Evolutionary conservation across 176 grass and related monocot genomes (phyloP), one percentile per base, ranked within the genome.

Genomic region (Oryza meridionalis): DNA sequence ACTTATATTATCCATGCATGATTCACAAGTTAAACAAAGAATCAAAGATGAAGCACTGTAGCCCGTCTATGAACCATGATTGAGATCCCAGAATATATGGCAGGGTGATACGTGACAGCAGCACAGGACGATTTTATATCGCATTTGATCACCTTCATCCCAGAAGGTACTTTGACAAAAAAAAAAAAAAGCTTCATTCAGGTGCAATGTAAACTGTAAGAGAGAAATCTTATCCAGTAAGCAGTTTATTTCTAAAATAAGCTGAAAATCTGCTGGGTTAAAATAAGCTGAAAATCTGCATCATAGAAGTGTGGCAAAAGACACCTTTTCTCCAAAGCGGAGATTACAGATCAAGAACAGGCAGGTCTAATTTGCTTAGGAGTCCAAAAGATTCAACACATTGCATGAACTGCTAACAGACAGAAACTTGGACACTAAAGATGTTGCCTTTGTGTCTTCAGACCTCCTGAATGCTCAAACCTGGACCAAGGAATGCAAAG

Each of bases 401-500:
- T 42, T 2, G 33, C 67, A 87, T 70, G 72, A 24, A 77, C 72
- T n/a, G 29, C 45, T 73, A 77, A 53, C 67, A 49, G 35, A 37
- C 35, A 37, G 35, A 37, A 37, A 37, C 35, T 37, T 37, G 68
- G 7, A 42, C 49, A 31, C 8, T 83, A 67, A 25, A 70, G 11
- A 81, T 46, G 3, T 51, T 40, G 46, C n/a, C 22, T 65, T 9
- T 65, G 16, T 63, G 49, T 72, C 72, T 76, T 81, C 40, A 85
- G 58, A 89, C 65, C 79, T 94, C 92, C 68, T 92, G 90, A 69
- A 94, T 84, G 7, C 69, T 84, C 80, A 94, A 82, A 90, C 90
- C 90, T 88, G 73, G 8, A 91, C 11, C 65, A 80, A 77, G 5
- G 3, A 65, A 90, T 32, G 59, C 6, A 42, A 47, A 74, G 2